These are phyloP conservation scores for Saxispiralis lemnorum DNA, from an alignment of 495 filamentous ascomycete species.

Conservation along the genomic window DNA sequence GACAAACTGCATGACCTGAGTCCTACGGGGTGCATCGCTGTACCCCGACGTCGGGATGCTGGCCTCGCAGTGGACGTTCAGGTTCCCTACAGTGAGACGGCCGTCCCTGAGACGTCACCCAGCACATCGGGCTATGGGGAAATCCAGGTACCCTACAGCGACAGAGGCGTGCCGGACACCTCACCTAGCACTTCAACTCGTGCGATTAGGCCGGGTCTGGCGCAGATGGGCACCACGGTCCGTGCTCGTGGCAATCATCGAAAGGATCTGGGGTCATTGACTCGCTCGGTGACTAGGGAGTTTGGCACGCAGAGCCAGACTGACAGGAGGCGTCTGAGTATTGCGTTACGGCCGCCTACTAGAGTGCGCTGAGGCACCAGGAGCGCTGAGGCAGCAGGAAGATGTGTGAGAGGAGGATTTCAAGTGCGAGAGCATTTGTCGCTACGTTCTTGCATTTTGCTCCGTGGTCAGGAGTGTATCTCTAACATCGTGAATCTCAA, in stretches of 20 bases:
- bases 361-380: neutral
- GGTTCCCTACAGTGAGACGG: no score
- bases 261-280: constrained; percentile 5
- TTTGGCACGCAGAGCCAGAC: constrained; percentile 11
- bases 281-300: constrained; percentile 6
- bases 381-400: neutral
- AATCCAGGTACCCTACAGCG: neutral
- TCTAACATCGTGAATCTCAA: neutral
- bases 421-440: neutral
- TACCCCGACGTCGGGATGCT: constrained; percentile 1
- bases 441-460: neutral
- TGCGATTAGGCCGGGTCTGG: neutral
- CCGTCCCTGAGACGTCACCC: no score
- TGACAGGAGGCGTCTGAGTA: constrained; percentile 5
- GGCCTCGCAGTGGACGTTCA: no score
- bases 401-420: neutral
- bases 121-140: no score
- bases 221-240: neutral
- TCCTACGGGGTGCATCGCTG: neutral
- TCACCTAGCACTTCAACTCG: constrained; percentile 1
- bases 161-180: constrained; percentile 1
- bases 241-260: no score
- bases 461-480: neutral
- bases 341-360: constrained; percentile 6
- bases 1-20: neutral